These are phyloP conservation scores for Blastobotrys malaysiensis DNA, from an alignment of 1,139 yeast genomes.

Conservation along the genomic window DNA sequence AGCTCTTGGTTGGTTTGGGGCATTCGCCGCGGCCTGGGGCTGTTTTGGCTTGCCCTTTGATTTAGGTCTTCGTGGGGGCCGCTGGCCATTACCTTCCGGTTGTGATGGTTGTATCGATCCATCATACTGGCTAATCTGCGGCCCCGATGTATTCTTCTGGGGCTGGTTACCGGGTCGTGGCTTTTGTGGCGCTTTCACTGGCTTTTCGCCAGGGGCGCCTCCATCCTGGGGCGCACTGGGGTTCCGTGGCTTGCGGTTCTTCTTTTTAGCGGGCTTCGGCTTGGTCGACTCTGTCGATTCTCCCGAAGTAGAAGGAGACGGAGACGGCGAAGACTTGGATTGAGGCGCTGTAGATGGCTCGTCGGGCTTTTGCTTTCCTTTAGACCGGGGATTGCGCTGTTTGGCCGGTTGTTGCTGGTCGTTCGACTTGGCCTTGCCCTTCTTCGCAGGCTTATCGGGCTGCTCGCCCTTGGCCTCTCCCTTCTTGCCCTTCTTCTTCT, in stretches of 20 bases:
- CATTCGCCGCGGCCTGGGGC: neutral
- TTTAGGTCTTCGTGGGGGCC: slow-evolving; percentile 6
- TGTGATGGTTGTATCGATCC: neutral
- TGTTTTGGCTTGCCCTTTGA: slow-evolving; percentile 11
- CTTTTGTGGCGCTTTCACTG: neutral
- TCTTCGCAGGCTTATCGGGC: neutral
- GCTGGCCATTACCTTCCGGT: neutral
- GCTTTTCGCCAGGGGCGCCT: neutral
- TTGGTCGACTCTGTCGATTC: neutral
- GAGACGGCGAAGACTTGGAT: neutral
- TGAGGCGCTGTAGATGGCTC: neutral
- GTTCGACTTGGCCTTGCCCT: slow-evolving; percentile 6
- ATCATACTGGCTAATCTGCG: too few relatives aligned
- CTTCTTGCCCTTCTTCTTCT: slow-evolving; percentile 8
- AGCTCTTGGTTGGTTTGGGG: neutral
- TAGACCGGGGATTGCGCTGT: slow-evolving; percentile 4
- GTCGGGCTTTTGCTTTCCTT: slow-evolving; percentile 1
- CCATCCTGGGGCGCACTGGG: neutral
- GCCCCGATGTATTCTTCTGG: neutral
- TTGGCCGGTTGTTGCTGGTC: neutral
- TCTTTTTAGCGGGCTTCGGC: neutral
- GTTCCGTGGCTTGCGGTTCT: neutral
- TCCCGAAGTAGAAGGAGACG: neutral
- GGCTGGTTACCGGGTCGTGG: too few relatives aligned
- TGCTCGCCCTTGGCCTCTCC: slow-evolving; percentile 10